Percentiles rank a stretch among this genome's conserved stretches.
Conservation (phyloP, 495 filamentous ascomycete species). For the Halenospora varia region DNA sequence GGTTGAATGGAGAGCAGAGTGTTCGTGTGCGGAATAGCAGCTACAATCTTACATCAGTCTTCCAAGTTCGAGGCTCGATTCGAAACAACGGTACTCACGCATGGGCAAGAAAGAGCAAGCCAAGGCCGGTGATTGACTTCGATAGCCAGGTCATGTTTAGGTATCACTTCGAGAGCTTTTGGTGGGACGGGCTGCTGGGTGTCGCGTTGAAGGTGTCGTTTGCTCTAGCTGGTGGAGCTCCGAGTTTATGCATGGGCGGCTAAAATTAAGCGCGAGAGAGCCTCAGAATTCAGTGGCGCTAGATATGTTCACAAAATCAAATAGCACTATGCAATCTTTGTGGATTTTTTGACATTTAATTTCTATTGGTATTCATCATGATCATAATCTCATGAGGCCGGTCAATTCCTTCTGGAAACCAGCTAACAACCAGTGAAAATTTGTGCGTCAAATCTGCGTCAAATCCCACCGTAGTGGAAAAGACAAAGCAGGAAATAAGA, state of each 20-base stretch:
- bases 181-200: background rate
- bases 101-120: conserved; percentile 64
- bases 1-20: conserved; percentile 64
- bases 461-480: conserved; percentile 10
- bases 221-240: too few relatives aligned
- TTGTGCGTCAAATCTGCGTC: conserved; percentile 12
- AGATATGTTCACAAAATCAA: too few relatives aligned
- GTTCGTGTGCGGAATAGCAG: conserved; percentile 84
- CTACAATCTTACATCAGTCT: conserved; percentile 35
- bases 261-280: too few relatives aligned
- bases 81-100: conserved; percentile 52
- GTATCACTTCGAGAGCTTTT: background rate
- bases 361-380: conserved; percentile 23
- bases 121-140: conserved; percentile 57
- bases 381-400: conserved; percentile 23
- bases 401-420: conserved; percentile 7
- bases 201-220: background rate
- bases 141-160: conserved; percentile 61
- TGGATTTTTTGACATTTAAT: conserved; percentile 16
- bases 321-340: too few relatives aligned
- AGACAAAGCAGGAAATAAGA: background rate
- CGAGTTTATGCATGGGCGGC: too few relatives aligned
- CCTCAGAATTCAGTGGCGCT: too few relatives aligned
- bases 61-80: background rate
- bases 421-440: conserved; percentile 12